Conservation (phyloP, 352 stramenopile genomes). For the Globisporangium megalacanthum region DNA sequence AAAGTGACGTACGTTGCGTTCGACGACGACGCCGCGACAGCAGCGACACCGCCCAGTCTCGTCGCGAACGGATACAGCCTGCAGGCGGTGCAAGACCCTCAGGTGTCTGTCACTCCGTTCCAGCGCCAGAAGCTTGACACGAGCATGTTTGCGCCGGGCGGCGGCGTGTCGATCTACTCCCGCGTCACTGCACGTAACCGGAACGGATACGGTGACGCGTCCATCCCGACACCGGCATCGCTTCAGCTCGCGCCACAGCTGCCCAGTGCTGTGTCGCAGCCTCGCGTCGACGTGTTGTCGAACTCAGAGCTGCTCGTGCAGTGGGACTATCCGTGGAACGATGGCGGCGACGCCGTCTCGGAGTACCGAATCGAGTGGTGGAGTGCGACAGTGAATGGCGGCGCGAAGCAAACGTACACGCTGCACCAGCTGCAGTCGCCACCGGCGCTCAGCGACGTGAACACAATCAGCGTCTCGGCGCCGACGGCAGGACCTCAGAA, state of each 20-base stretch:
- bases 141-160: conserved; percentile 10
- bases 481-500: conserved; percentile 35
- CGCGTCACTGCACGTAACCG: conserved; percentile 55
- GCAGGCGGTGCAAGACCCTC: conserved; percentile 34
- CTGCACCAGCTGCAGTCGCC: conserved; percentile 38
- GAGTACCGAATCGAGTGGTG: conserved; percentile 84
- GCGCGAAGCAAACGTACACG: conserved; percentile 43
- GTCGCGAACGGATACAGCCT: conserved; percentile 49
- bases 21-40: conserved; percentile 1
- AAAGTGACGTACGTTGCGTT: conserved; percentile 91
- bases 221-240: conserved; percentile 34
- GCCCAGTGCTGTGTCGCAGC: conserved; percentile 26
- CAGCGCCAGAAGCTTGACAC: conserved; percentile 34
- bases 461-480: conserved; percentile 66
- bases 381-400: conserved; percentile 21
- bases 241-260: conserved; percentile 49
- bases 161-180: conserved; percentile 51
- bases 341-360: conserved; percentile 62
- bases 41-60: background rate
- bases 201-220: conserved; percentile 38
- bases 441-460: conserved; percentile 44
- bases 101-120: conserved; percentile 47
- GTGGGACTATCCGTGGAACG: conserved; percentile 62
- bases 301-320: conserved; percentile 63
- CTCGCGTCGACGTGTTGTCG: conserved; percentile 48